Evolutionary conservation across 2,329 filamentous ascomycete genomes (phyloP).

Genomic region (Alternaria dauci): DNA sequence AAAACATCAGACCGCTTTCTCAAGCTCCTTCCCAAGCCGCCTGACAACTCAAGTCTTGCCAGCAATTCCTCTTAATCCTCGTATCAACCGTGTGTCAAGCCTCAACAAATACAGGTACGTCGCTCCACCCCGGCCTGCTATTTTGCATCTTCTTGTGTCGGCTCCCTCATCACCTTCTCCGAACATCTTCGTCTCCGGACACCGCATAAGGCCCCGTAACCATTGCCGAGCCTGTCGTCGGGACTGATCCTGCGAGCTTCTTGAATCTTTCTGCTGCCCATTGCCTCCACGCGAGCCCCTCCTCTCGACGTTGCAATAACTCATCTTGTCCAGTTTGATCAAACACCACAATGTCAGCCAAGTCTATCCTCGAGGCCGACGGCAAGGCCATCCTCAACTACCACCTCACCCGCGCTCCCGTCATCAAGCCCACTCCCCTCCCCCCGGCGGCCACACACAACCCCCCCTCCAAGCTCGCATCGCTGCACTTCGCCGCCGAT

Average conservation of each 20-base stretch:
- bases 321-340: slow-evolving; percentile 37
- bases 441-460: slow-evolving; percentile 87
- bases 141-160: slow-evolving; percentile 27
- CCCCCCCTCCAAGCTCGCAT: slow-evolving; percentile 86
- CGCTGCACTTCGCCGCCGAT: slow-evolving; percentile 91
- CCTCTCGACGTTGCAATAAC: slow-evolving; percentile 24
- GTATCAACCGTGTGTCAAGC: slow-evolving; percentile 19
- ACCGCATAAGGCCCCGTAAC: slow-evolving; percentile 27
- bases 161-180: slow-evolving; percentile 31
- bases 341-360: slow-evolving; percentile 79
- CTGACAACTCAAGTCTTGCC: slow-evolving; percentile 29
- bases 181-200: slow-evolving; percentile 28
- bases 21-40: slow-evolving; percentile 30
- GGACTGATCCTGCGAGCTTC: slow-evolving; percentile 20
- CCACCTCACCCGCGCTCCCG: slow-evolving; percentile 95
- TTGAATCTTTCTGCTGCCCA: slow-evolving; percentile 20
- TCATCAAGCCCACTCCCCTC: slow-evolving; percentile 98
- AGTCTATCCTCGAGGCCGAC: slow-evolving; percentile 98
- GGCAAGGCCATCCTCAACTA: slow-evolving; percentile 99
- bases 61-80: slow-evolving; percentile 22
- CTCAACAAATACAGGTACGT: slow-evolving; percentile 49
- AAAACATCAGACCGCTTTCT: slow-evolving; percentile 50
- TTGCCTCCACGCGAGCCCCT: slow-evolving; percentile 25
- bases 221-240: slow-evolving; percentile 25
- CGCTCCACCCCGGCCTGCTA: slow-evolving; percentile 22